A percentile compares a stretch with the other conserved stretches of the same genome.
These are phyloP conservation scores for Silene uniflora DNA, from an alignment of 148 eudicot species.

Conservation along the genomic window DNA sequence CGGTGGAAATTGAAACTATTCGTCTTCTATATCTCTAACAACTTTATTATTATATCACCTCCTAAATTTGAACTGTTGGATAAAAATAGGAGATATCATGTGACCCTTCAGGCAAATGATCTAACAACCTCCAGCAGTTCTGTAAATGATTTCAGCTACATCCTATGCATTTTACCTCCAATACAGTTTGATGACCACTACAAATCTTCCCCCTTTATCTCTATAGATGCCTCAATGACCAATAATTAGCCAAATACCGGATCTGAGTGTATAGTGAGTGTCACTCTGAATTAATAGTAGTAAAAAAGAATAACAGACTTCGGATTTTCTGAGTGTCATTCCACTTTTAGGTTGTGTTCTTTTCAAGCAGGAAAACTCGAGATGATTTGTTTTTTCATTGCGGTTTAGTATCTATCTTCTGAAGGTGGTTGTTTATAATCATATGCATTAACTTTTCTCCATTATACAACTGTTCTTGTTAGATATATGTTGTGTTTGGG, in stretches of 20 bases:
- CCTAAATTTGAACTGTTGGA: neutral
- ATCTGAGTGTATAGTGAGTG: neutral
- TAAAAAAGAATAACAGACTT: too few relatives aligned
- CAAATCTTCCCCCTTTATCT: neutral
- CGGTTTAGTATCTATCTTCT: neutral
- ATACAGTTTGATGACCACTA: neutral
- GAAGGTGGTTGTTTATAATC: neutral
- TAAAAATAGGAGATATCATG: neutral
- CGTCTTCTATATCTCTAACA: neutral
- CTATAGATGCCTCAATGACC: neutral
- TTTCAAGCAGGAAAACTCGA: neutral
- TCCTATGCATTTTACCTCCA: neutral
- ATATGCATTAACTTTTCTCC: neutral
- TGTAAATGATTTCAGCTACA: neutral
- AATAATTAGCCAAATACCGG: neutral
- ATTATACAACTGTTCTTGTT: neutral
- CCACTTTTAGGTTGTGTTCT: neutral
- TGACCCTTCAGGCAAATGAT: neutral
- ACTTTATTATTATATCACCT: neutral
- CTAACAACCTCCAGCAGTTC: too few relatives aligned
- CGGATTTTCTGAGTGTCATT: neutral
- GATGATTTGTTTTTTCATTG: neutral
- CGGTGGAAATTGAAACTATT: neutral
- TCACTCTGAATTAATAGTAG: neutral
- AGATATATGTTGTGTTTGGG: neutral